Base-by-base conservation (phyloP, 2,329 filamentous ascomycete species). In the Cadophora gregata region DNA sequence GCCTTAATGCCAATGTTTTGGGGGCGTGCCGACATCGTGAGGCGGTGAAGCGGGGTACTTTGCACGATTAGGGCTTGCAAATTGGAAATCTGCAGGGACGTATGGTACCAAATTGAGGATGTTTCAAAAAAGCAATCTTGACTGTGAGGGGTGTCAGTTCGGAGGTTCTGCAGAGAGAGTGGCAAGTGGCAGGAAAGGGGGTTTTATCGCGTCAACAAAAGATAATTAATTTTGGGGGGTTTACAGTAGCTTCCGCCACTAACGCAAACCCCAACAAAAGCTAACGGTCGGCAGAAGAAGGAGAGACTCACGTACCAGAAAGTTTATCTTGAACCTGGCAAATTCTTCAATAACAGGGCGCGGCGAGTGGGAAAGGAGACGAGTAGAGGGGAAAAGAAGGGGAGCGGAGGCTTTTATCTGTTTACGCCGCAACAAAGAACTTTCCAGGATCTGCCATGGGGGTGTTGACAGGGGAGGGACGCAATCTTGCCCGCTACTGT, bases 1-100 rank as follows among this genome's bases (percentile, higher is more conserved):
- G 91, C 92, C 85, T 96, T 95, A 79, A 96, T 93, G 86, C 92
- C 92, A 81, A 96, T 90, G 83, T 95, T 95, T 81, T 93, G 88
- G 72, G 92, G 91, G 81, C 91, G 90, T 74, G 89, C 79, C 78
- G 90, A 86, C 91, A 93, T 94, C 51, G 58, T 74, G 69, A 64
- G 71, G 74, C 69, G 73, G 74, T 73, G 72, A 71, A 63, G 72
- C 53, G 42, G 29, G 62, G 53, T 21, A 51, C n/a, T 59, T 59
- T 61, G 56, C 19, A 38, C 45, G 38, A n/a, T 63, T 60, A 51
- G 53, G 45, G 42, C 29, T 59, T 51, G 29, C n/a, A 29, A 53
- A 29, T 19, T 65, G 3, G 45, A 29, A 51, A 29, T 42, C 16
- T 25, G 56, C 12, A 31, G 8, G 27, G 25, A n/a, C 48, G 12